phyloP scores from a whole-genome alignment of 805 yeast species.

The Kockiozyma suomiensis region DNA sequence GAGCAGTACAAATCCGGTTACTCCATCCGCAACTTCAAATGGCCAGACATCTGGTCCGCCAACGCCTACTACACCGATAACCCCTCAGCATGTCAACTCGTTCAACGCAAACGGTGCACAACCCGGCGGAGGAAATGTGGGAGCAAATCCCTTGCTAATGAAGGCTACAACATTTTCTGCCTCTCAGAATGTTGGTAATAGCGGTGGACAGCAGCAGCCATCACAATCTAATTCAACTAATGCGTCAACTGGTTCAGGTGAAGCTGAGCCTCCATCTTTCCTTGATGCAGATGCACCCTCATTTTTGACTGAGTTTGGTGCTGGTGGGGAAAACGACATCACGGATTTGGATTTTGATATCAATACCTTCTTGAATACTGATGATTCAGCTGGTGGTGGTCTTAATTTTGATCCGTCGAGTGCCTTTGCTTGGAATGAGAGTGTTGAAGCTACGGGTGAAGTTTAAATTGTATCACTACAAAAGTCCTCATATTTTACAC shows the following conservation, averaged over 20 bases:
- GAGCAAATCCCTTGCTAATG: constrained; percentile 19
- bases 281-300: constrained; percentile 29
- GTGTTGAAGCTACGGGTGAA: constrained; percentile 36
- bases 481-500: neutral
- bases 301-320: constrained; percentile 24
- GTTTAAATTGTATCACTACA: constrained; percentile 13
- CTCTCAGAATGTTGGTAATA: constrained; percentile 11
- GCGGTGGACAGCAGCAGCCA: neutral
- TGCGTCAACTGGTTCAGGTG: neutral
- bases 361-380: constrained; percentile 33
- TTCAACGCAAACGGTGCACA: constrained; percentile 13
- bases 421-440: constrained; percentile 34
- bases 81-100: constrained; percentile 34
- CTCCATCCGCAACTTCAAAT: constrained; percentile 30
- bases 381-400: constrained; percentile 29
- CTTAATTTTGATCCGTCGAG: constrained; percentile 29
- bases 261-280: constrained; percentile 21
- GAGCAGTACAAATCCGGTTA: constrained; percentile 21
- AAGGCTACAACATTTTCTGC: constrained; percentile 29
- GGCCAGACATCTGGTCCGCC: constrained; percentile 34
- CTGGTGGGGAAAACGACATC: constrained; percentile 24
- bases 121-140: neutral
- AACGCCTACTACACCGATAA: constrained; percentile 35
- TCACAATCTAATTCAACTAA: neutral
- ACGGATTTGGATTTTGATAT: constrained; percentile 34